A percentile compares a stretch with the other conserved stretches of the same genome.
These are phyloP conservation scores for Trichodelitschia bisporula DNA, from an alignment of 495 filamentous ascomycete species.

Conservation along the genomic window DNA sequence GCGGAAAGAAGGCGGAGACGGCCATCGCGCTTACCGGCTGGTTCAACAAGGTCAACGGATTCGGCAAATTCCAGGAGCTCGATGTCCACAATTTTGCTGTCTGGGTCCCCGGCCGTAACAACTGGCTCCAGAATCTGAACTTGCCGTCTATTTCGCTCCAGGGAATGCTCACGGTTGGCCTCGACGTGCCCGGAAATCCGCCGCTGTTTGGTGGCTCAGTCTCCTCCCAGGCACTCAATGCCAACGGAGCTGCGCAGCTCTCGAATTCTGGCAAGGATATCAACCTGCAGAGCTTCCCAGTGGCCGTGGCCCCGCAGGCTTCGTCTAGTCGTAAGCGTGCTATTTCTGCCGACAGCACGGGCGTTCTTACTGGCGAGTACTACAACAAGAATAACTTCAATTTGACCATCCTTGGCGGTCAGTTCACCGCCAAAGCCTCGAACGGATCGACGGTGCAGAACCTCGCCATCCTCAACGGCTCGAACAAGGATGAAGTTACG, in stretches of 20 bases:
- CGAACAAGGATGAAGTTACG: constrained; percentile 34
- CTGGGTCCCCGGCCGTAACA: constrained; percentile 74
- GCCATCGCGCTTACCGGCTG: constrained; percentile 59
- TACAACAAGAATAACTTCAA: constrained; percentile 44
- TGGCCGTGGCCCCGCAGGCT: too few species aligned
- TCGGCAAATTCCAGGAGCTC: constrained; percentile 32
- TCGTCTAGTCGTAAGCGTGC: constrained; percentile 1
- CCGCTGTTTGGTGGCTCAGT: constrained; percentile 59
- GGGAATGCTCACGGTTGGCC: constrained; percentile 44
- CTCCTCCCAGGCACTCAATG: constrained; percentile 38
- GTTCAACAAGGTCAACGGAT: constrained; percentile 43
- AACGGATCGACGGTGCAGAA: constrained; percentile 55
- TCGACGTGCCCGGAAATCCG: constrained; percentile 31
- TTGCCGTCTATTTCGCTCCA: constrained; percentile 34
- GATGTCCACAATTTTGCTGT: constrained; percentile 43
- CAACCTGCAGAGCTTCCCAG: constrained; percentile 29
- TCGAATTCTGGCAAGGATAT: too few species aligned
- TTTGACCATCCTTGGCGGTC: constrained; percentile 68
- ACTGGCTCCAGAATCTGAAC: constrained; percentile 73
- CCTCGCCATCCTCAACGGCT: constrained; percentile 45
- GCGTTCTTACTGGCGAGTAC: constrained; percentile 52
- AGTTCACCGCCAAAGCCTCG: constrained; percentile 47
- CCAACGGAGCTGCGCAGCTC: constrained; percentile 43
- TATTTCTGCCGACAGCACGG: constrained; percentile 22
- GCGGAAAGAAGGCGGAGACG: constrained; percentile 37